These are phyloP conservation scores for Leucocoprinus birnbaumii DNA, from an alignment of 768 basidiomycete genomes.

Conservation along the genomic window DNA sequence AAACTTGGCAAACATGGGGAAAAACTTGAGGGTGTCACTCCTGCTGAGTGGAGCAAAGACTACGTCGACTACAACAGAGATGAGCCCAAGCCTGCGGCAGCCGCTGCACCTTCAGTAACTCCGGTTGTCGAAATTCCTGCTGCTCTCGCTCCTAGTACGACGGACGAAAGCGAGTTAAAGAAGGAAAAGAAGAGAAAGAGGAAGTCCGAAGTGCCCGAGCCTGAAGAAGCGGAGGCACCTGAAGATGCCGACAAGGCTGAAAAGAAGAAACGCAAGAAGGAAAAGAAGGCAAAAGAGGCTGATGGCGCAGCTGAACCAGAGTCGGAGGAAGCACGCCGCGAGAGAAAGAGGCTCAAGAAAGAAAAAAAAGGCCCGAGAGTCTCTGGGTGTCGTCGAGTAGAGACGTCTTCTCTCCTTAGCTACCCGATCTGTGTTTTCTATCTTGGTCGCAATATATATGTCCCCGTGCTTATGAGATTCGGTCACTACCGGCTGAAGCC, in stretches of 20 bases:
- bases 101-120: conserved; percentile 35
- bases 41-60: conserved; percentile 86
- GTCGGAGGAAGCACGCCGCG: conserved; percentile 59
- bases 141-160: conserved; percentile 18
- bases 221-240: conserved; percentile 29
- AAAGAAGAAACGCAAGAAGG: conserved; percentile 57
- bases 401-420: too few relatives aligned
- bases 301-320: conserved; percentile 45
- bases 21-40: conserved; percentile 83
- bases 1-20: conserved; percentile 95
- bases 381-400: conserved; percentile 31
- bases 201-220: conserved; percentile 56
- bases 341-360: conserved; percentile 65
- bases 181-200: conserved; percentile 88
- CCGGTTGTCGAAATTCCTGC: conserved; percentile 17
- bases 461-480: neutral
- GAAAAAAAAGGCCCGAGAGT: conserved; percentile 59
- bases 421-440: too few relatives aligned
- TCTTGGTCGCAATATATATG: neutral
- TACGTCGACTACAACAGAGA: conserved; percentile 92
- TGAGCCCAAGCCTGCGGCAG: conserved; percentile 29
- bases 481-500: neutral
- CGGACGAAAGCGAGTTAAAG: conserved; percentile 29
- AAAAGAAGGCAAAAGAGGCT: conserved; percentile 53
- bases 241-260: conserved; percentile 49